phyloP scores from a whole-genome alignment of 352 stramenopile genomes.

The Phytophthora ramorum region DNA sequence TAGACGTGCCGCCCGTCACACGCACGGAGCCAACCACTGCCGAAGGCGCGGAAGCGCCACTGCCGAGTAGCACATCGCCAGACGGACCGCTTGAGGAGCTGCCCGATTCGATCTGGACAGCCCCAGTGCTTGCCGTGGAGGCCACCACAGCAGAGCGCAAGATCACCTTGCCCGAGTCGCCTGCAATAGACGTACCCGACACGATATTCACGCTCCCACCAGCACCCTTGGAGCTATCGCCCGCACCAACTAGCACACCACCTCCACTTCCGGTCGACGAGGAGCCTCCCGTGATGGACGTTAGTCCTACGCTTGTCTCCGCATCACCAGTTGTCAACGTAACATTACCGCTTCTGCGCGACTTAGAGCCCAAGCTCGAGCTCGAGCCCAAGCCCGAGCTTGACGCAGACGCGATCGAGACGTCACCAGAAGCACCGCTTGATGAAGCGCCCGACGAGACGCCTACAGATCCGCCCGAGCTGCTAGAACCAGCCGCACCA shows the following conservation, averaged over 20 bases:
- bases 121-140: slow-evolving; percentile 24
- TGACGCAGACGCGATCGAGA: slow-evolving; percentile 21
- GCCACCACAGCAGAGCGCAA: slow-evolving; percentile 25
- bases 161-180: slow-evolving; percentile 20
- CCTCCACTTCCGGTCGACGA: slow-evolving; percentile 24
- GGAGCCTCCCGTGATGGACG: slow-evolving; percentile 27
- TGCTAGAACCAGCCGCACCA: slow-evolving; percentile 18
- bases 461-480: slow-evolving; percentile 20
- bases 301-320: slow-evolving; percentile 27
- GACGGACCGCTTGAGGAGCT: slow-evolving; percentile 8
- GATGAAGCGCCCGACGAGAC: slow-evolving; percentile 22
- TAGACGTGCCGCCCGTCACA: slow-evolving; percentile 10
- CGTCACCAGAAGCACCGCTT: slow-evolving; percentile 12
- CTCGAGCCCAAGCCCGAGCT: too few relatives aligned
- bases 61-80: slow-evolving; percentile 13
- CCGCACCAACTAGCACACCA: slow-evolving; percentile 20
- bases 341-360: slow-evolving; percentile 27
- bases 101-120: slow-evolving; percentile 13
- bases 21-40: slow-evolving; percentile 10
- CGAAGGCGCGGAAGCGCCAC: slow-evolving; percentile 17
- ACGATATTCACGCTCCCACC: slow-evolving; percentile 29
- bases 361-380: too few relatives aligned
- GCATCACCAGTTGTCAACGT: slow-evolving; percentile 28
- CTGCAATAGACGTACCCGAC: slow-evolving; percentile 24
- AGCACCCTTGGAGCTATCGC: slow-evolving; percentile 18